Base-by-base conservation (phyloP, 1,284 basidiomycete genomes). In the Pyrrhoderma noxium region DNA sequence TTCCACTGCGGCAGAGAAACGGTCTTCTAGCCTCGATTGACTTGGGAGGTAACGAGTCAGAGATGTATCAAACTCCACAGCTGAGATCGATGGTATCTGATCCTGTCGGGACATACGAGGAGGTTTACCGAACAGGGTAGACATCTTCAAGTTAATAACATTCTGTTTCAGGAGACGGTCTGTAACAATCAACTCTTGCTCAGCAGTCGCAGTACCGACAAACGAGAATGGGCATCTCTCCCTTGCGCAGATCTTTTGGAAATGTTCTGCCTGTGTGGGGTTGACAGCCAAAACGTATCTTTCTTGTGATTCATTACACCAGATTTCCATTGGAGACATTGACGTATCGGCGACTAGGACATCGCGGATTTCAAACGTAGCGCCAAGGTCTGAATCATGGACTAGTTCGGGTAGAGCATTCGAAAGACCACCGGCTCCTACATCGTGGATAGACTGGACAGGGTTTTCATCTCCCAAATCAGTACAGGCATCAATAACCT, bases 321-420 rank as follows among this genome's bases (percentile, higher is more conserved):
- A 99, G 56, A 99, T 98, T 71, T 98, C 95, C 93, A 99, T 97
- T 0, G 95, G 96, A 8, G 90, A 94, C 91, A 99, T 93, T 43
- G 86, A 85, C 27, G 80, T 76, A 67, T 99, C 96, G 36, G 93
- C 95, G 42, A 97, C 81, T 22, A 91, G 79, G 7, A 99, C 84
- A 60, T 98, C 89, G 16, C 95, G 77, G 61, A 99, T 93, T 72
- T 99, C 95, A 63, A 98, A 94, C n/a, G 67, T 76, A 2, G 90
- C 96, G 23, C 96, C 96, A 7, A 97, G 75, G 36, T 77, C 82
- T 2, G 91, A 89, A 66, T 99, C 95, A 65, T 98, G 94, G 1
- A 99, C 96, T 21, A 99, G 74, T 68, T 99, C 95, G 0, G 95
- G 95, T 3, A 99, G 75, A 18, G 95, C 95, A 65, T 99, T 99